These are phyloP conservation scores for Monilinia fructigena DNA, from an alignment of 2,329 filamentous ascomycete species.

Conservation along the genomic window DNA sequence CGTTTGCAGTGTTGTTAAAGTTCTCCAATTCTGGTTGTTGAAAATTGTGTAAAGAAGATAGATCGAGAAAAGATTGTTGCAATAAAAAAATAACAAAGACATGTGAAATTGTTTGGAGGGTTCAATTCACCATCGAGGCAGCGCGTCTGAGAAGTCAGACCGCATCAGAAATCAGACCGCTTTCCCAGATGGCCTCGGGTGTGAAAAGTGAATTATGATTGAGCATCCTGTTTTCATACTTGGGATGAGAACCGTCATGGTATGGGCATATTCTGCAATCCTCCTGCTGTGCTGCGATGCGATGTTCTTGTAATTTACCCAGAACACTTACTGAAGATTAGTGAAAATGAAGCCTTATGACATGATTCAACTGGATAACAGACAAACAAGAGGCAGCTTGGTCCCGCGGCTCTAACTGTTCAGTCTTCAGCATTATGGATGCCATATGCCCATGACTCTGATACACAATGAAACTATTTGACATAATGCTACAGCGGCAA, in stretches of 20 bases:
- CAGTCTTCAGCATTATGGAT: not conserved
- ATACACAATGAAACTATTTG: not conserved
- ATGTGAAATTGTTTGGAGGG: not conserved
- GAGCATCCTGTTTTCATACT: not conserved
- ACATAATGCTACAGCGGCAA: not conserved
- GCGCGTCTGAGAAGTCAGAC: not conserved
- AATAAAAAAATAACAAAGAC: not conserved
- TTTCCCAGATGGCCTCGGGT: not conserved
- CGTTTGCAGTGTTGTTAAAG: not conserved
- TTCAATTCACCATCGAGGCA: conserved; percentile 9
- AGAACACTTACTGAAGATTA: not conserved
- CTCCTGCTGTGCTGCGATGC: not conserved
- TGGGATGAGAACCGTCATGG: not conserved
- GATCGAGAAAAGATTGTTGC: not conserved
- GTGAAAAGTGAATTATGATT: conserved; percentile 9
- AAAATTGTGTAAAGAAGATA: not conserved
- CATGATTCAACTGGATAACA: not conserved
- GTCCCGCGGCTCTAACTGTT: not conserved
- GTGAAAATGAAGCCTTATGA: not conserved
- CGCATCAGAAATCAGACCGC: not conserved
- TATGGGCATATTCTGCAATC: not conserved
- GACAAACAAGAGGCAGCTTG: not conserved
- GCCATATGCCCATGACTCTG: not conserved
- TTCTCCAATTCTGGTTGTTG: not conserved
- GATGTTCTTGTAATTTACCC: not conserved